Conservation (phyloP, 139 green algal genomes). For the Closterium sp. region DNA sequence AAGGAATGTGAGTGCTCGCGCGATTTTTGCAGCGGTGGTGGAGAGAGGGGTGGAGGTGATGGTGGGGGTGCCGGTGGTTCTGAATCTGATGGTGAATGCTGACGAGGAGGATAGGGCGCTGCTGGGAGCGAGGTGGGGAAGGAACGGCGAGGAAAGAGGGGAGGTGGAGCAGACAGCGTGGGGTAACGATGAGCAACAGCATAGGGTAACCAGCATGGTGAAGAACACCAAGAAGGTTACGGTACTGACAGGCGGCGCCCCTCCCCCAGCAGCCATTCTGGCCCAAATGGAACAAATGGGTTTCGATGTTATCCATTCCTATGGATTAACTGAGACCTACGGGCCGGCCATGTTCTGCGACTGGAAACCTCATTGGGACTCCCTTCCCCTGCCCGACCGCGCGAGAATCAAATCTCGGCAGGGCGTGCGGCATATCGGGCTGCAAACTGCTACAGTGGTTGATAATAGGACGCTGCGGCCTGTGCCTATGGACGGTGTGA, state of each 20-base stretch:
- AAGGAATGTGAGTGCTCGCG: background rate
- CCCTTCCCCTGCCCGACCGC: background rate
- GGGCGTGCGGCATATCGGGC: conserved; percentile 13
- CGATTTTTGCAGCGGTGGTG: background rate
- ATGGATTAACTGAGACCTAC: conserved; percentile 27
- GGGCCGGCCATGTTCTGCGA: conserved; percentile 10
- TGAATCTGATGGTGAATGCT: background rate
- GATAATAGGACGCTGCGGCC: conserved; percentile 19
- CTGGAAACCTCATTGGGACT: conserved; percentile 21
- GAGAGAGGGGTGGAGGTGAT: background rate
- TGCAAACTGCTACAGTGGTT: conserved; percentile 15
- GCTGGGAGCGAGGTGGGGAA: background rate
- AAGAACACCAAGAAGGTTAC: too few species aligned
- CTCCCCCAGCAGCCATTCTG: conserved; percentile 1
- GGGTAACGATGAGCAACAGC: too few species aligned
- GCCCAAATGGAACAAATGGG: background rate
- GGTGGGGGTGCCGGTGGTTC: background rate
- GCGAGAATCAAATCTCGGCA: conserved; percentile 21
- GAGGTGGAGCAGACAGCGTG: too few species aligned
- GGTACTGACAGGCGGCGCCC: conserved; percentile 7
- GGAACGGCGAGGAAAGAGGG: too few species aligned
- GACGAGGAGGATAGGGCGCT: background rate
- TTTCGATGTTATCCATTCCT: background rate
- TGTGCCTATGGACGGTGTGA: conserved; percentile 38
- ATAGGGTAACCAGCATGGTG: too few species aligned